Evolutionary conservation across 2,329 filamentous ascomycete species (phyloP), one percentile per base, ranked within the genome.

Genomic region (Apiospora sp.): DNA sequence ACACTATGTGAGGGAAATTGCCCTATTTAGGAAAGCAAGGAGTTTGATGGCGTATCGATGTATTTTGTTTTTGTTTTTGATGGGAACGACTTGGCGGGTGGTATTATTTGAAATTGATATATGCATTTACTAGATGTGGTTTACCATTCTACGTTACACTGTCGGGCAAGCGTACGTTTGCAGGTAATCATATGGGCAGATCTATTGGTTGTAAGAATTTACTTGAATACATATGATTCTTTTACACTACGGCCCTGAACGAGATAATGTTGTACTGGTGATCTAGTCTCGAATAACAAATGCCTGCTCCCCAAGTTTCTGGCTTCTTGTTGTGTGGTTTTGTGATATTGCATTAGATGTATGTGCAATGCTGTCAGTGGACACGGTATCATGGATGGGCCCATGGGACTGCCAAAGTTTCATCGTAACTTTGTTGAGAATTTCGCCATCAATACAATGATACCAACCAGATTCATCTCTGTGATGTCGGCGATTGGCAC

Each of bases 21-120:
- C 10, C 10, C 30, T 48, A 58, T 44, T 19, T 41, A 41, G 34
- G 58, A 34, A 43, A 70, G 68, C 68, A 58, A 43, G 68, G 68
- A 70, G 68, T 70, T 64, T n/a, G 58, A 34, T n/a, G 58, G 58
- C 58, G 58, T 41, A 64, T 41, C 13, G 58, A 4, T 34, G 58
- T 41, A 64, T 41, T 41, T 41, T 34, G 19, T 24, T 27, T 41
- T 41, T 8, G 37, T 41, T 41, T 41, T 41, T 10, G 8, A 41
- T 41, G 54, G 27, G 54, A 22, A 24, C 27, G 16, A 14, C 22
- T n/a, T 4, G 34, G 58, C 4, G 30, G 6, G 58, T 10, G 16
- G 16, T 12, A 14, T 6, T 64, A 6, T 34, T 58, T 34, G 24
- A 16, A 34, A 34, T 61, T 48, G 16, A 34, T 30, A 30, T 16